Conservation (phyloP, 2,329 filamentous ascomycete genomes). For the Aaosphaeria pasadenensis region DNA sequence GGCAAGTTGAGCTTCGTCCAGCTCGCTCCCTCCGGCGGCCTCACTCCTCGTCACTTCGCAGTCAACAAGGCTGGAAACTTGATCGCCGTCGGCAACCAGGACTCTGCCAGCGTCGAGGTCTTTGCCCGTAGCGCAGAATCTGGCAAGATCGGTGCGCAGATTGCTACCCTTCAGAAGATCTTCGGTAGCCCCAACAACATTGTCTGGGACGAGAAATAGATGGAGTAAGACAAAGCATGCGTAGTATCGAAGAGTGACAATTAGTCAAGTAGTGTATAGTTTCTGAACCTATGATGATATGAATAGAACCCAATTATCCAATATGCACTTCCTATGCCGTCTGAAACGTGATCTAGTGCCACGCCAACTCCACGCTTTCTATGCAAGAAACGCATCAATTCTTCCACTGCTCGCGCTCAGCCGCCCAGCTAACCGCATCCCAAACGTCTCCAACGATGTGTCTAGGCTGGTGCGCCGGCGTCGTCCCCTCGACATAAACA, state of each 20-base stretch:
- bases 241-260: neutral
- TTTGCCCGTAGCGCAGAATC: conserved; percentile 58
- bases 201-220: conserved; percentile 17
- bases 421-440: conserved; percentile 73
- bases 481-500: conserved; percentile 60
- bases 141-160: conserved; percentile 55
- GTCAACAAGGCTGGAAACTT: conserved; percentile 63
- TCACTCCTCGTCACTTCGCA: conserved; percentile 64
- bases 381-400: conserved; percentile 12
- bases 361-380: no score
- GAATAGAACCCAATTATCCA: neutral
- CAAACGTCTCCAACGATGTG: conserved; percentile 71
- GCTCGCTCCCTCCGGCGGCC: conserved; percentile 62
- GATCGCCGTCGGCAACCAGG: conserved; percentile 65
- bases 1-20: conserved; percentile 57
- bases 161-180: conserved; percentile 26
- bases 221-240: neutral
- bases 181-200: conserved; percentile 35
- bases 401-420: conserved; percentile 52
- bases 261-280: neutral
- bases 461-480: conserved; percentile 60
- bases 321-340: no score
- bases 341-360: no score
- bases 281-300: neutral
- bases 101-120: conserved; percentile 58